Evolutionary conservation across 768 basidiomycete genomes (phyloP).

Genomic region (Fomitopsis serialis): DNA sequence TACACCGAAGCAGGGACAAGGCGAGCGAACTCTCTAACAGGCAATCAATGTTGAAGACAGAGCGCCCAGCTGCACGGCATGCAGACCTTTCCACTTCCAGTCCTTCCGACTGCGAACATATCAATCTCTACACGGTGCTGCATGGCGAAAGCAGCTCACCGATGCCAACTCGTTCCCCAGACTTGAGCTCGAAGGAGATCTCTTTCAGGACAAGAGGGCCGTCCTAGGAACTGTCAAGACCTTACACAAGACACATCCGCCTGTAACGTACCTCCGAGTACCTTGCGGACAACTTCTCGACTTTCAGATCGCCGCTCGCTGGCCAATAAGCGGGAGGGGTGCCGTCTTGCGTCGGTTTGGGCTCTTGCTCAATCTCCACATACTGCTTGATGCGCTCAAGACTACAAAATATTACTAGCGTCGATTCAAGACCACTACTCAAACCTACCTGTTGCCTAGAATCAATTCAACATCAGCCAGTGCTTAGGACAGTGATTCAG

Average conservation of each 20-base stretch:
- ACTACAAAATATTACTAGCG: conserved; percentile 24
- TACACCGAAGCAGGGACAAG: conserved; percentile 48
- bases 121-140: too few species aligned
- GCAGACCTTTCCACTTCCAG: conserved; percentile 47
- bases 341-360: conserved; percentile 29
- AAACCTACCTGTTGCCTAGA: conserved; percentile 33
- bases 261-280: conserved; percentile 29
- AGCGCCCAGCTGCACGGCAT: background rate
- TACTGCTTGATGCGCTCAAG: conserved; percentile 48
- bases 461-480: too few species aligned
- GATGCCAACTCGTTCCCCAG: too few species aligned
- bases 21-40: conserved; percentile 22
- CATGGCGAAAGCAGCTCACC: too few species aligned
- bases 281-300: conserved; percentile 44
- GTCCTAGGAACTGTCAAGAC: conserved; percentile 22
- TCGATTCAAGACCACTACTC: too few species aligned
- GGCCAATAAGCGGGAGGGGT: conserved; percentile 60
- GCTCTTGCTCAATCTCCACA: conserved; percentile 49
- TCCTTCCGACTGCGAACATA: conserved; percentile 47
- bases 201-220: conserved; percentile 55
- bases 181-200: too few species aligned
- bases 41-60: conserved; percentile 2
- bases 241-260: background rate
- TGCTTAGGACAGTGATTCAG: too few species aligned
- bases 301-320: conserved; percentile 42